These are phyloP conservation scores for Kondoa malvinella DNA, from an alignment of 768 basidiomycete species.

Conservation along the genomic window DNA sequence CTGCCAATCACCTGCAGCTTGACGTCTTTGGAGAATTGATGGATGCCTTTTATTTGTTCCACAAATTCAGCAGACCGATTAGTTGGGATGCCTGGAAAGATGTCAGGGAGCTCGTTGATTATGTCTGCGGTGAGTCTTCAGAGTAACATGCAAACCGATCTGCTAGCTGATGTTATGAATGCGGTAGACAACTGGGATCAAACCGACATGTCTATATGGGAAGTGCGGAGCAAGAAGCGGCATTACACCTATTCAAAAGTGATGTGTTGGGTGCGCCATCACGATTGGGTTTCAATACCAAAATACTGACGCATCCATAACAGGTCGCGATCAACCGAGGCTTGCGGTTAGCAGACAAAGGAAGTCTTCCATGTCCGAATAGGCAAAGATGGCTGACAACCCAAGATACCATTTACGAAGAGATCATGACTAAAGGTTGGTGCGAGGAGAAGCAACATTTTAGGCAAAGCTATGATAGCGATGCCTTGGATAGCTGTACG, in stretches of 20 bases:
- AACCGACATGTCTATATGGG: slow-evolving; percentile 86
- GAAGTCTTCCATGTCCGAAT: slow-evolving; percentile 52
- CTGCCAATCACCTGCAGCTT: slow-evolving; percentile 79
- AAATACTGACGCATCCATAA: background rate
- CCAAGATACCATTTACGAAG: slow-evolving; percentile 65
- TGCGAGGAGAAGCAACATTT: slow-evolving; percentile 41
- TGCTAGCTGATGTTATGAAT: background rate
- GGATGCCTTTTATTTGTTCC: slow-evolving; percentile 68
- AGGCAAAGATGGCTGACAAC: slow-evolving; percentile 49
- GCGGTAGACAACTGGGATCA: slow-evolving; percentile 37
- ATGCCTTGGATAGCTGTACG: slow-evolving; percentile 60
- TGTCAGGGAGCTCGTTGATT: slow-evolving; percentile 34
- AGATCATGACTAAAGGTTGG: background rate
- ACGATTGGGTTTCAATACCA: too few relatives aligned
- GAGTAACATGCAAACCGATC: background rate
- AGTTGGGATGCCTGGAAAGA: slow-evolving; percentile 18
- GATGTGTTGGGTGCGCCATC: slow-evolving; percentile 55
- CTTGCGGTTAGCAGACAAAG: slow-evolving; percentile 83
- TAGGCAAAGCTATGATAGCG: slow-evolving; percentile 78
- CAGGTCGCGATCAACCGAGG: slow-evolving; percentile 65
- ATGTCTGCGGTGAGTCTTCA: slow-evolving; percentile 15
- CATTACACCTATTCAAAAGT: slow-evolving; percentile 14
- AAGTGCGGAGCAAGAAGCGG: slow-evolving; percentile 39
- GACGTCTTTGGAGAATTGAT: slow-evolving; percentile 87
- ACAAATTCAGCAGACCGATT: slow-evolving; percentile 45